A percentile compares a stretch with the other conserved stretches of the same genome.
Conservation (phyloP, 306 rosid species). For the Phaseolus lunatus region DNA sequence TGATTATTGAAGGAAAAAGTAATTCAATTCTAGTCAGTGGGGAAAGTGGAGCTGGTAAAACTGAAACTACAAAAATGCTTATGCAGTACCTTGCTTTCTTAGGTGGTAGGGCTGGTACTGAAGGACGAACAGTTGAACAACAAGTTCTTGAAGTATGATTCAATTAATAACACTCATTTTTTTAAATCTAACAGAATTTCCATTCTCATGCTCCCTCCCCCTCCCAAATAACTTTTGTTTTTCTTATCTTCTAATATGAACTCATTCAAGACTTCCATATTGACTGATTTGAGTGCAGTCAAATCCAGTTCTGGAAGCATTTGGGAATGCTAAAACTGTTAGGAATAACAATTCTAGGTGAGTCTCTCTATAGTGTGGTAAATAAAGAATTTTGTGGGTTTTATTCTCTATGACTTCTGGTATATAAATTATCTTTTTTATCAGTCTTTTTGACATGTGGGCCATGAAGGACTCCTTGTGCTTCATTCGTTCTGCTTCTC, state of each 20-base stretch:
- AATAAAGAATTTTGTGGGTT: conserved; percentile 36
- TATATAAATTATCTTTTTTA: conserved; percentile 10
- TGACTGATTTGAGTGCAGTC: conserved; percentile 72
- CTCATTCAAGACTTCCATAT: conserved; percentile 39
- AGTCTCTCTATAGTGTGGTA: conserved; percentile 46
- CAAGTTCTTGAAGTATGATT: conserved; percentile 97
- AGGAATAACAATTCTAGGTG: conserved; percentile 98
- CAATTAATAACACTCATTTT: conserved; percentile 33
- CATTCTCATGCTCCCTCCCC: conserved; percentile 22
- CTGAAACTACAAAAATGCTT: conserved; percentile 99
- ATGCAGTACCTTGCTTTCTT: conserved; percentile 95
- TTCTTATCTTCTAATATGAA: conserved; percentile 26
- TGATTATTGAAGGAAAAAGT: conserved; percentile 88
- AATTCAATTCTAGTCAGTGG: conserved; percentile 99
- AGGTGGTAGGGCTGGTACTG: conserved; percentile 94
- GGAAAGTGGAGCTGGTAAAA: conserved; percentile 99
- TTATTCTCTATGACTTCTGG: conserved; percentile 27
- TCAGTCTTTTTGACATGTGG: conserved; percentile 29
- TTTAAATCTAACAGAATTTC: conserved; percentile 32
- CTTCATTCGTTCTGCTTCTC: conserved; percentile 31
- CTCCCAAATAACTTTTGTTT: conserved; percentile 13
- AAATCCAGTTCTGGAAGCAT: conserved; percentile 99
- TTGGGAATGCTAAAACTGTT: conserved; percentile 98
- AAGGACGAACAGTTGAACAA: conserved; percentile 97
- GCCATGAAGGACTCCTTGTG: conserved; percentile 35